Conservation (phyloP, 768 basidiomycete genomes). For the Trichaptum fuscoviolaceum region DNA sequence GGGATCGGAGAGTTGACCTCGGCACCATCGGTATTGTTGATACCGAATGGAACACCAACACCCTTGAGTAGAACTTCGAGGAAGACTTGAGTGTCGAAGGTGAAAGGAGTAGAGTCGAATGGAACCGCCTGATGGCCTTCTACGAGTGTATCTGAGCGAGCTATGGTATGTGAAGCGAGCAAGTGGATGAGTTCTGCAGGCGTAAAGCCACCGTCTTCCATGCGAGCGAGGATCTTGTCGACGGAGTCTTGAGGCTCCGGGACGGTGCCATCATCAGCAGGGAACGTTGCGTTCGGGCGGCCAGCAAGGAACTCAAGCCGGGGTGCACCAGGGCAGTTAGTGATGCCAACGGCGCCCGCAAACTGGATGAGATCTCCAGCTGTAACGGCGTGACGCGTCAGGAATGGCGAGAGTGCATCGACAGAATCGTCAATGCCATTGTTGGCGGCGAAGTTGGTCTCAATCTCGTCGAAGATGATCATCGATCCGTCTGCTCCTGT, state of each 20-base stretch:
- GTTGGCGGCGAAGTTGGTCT: conserved; percentile 14
- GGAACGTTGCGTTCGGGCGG: conserved; percentile 13
- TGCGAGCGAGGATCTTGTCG: conserved; percentile 13
- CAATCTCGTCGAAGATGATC: conserved; percentile 7
- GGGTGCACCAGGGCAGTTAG: conserved; percentile 16
- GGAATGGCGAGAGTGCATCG: conserved; percentile 12
- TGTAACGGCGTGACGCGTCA: conserved; percentile 9
- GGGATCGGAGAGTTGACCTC: conserved; percentile 35
- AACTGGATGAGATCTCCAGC: conserved; percentile 17
- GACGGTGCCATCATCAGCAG: conserved; percentile 12
- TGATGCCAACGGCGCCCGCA: conserved; percentile 12
- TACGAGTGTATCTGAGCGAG: conserved; percentile 12
- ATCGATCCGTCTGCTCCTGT: conserved; percentile 9
- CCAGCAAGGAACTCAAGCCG: conserved; percentile 11
- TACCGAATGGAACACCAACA: conserved; percentile 10
- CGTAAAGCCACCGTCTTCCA: conserved; percentile 13
- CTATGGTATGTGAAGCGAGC: conserved; percentile 16
- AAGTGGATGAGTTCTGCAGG: conserved; percentile 13
- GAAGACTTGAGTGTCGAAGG: conserved; percentile 16
- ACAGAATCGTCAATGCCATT: conserved; percentile 15
- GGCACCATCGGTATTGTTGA: conserved; percentile 18
- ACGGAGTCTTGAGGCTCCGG: conserved; percentile 13
- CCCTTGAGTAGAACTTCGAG: conserved; percentile 16
- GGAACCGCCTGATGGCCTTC: conserved; percentile 6
- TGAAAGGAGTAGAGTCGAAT: conserved; percentile 15